Base-by-base conservation (phyloP, 225 moss, liverwort and hornwort genomes). In the Physcomitrellopsis africana region DNA sequence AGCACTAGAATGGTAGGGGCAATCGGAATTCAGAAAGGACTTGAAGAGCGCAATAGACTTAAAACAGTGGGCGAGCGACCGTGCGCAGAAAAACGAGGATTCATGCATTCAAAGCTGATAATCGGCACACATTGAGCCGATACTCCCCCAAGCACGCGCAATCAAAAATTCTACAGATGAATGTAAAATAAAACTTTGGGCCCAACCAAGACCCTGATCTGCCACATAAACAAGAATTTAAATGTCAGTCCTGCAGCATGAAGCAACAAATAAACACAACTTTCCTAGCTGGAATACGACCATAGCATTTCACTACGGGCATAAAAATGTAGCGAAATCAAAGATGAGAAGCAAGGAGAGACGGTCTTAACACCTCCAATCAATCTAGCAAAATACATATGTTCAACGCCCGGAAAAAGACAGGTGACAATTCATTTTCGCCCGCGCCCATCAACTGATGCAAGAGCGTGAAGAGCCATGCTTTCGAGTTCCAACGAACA, bases 141-240 rank as follows among this genome's bases (percentile, higher is more conserved):
- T 51, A 51, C 67, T 67, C 15, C 61, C 69, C 51, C 8, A 13
- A 29, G 24, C 23, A 26, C 44, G 61, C 46, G 29, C 56, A 70
- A 74, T 63, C 71, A n/a, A 69, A 62, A 51, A 52, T 67, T 51
- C 23, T 15, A 9, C 22, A 55, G 32, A 58, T 48, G 20, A 65
- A 58, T 58, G 55, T 51, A 58, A 69, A 32, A 26, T 3, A 10
- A 60, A 42, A 54, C 42, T 4, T 37, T n/a, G 62, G 66, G 55
- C 63, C 61, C 70, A 74, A 67, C 49, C 74, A 13, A 42, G 62
- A 37, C 37, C 32, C 51, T 75, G 52, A 84, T 78, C 84, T 84
- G 84, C 72, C 78, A 78, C 44, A 19, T 17, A 51, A 14, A 70
- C 19, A 64, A 66, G 56, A 78, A 48, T n/a, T 32, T 3, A 3